These are phyloP conservation scores for Pezicula radicicola DNA, from an alignment of 2,329 filamentous ascomycete species.

Conservation along the genomic window DNA sequence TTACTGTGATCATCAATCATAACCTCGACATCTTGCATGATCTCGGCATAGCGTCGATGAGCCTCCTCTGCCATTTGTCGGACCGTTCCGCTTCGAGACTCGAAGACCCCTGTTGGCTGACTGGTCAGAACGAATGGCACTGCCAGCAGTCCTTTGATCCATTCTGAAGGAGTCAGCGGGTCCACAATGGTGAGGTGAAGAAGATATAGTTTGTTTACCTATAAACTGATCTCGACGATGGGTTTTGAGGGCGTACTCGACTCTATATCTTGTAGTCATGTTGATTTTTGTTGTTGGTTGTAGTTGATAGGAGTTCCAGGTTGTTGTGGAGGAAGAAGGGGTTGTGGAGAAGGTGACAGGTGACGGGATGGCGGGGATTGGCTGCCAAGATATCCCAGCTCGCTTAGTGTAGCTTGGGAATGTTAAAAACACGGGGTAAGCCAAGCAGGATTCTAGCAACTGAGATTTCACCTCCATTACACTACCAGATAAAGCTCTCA, in stretches of 20 bases:
- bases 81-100: conserved; percentile 61
- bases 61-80: conserved; percentile 74
- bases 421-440: too few relatives aligned
- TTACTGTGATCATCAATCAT: conserved; percentile 90
- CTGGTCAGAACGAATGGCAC: conserved; percentile 97
- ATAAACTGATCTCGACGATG: conserved; percentile 87
- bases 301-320: too few relatives aligned
- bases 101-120: conserved; percentile 84
- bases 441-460: too few relatives aligned
- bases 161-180: conserved; percentile 54
- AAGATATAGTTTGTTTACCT: conserved; percentile 37
- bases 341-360: too few relatives aligned
- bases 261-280: conserved; percentile 62
- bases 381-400: too few relatives aligned
- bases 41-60: conserved; percentile 87
- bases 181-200: neutral
- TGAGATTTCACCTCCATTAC: too few relatives aligned
- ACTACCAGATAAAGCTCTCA: too few relatives aligned
- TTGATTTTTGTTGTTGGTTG: neutral
- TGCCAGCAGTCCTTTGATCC: conserved; percentile 92
- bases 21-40: conserved; percentile 88
- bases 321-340: too few relatives aligned
- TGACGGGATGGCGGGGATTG: too few relatives aligned
- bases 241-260: conserved; percentile 73
- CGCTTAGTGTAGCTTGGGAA: too few relatives aligned